A percentile compares a stretch with the other conserved stretches of the same genome.
Conservation (phyloP, 768 basidiomycete genomes). For the Phallus indusiatus region DNA sequence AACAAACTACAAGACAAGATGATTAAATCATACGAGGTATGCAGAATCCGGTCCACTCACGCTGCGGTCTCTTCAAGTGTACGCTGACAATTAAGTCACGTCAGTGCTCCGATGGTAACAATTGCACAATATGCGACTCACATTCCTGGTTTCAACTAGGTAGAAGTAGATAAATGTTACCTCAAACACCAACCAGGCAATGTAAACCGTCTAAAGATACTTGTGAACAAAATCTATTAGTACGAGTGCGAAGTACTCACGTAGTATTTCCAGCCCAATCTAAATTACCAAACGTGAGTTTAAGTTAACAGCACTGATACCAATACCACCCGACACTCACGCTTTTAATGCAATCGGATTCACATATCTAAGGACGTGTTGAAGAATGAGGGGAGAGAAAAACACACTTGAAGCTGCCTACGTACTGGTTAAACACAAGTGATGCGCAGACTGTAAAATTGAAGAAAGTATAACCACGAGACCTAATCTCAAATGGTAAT, state of each 20-base stretch:
- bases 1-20: slow-evolving; percentile 15
- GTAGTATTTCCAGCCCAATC: slow-evolving; percentile 57
- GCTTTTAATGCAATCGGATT: slow-evolving; percentile 41
- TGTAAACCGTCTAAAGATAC: background rate
- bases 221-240: slow-evolving; percentile 1
- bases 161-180: slow-evolving; percentile 31
- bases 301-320: background rate
- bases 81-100: slow-evolving; percentile 35
- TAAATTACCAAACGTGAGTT: background rate
- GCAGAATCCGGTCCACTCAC: slow-evolving; percentile 5
- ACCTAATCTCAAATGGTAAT: slow-evolving; percentile 30
- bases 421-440: slow-evolving; percentile 35
- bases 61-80: slow-evolving; percentile 26
- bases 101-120: background rate
- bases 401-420: background rate
- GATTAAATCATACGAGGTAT: background rate
- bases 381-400: slow-evolving; percentile 26
- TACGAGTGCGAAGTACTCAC: slow-evolving; percentile 23
- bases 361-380: slow-evolving; percentile 30
- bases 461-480: slow-evolving; percentile 30
- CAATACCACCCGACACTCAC: slow-evolving; percentile 3
- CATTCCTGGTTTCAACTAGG: background rate
- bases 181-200: slow-evolving; percentile 35
- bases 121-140: background rate
- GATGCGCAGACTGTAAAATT: slow-evolving; percentile 30